phyloP scores from a whole-genome alignment of 1,284 basidiomycete genomes.

The Trametes hirsuta region DNA sequence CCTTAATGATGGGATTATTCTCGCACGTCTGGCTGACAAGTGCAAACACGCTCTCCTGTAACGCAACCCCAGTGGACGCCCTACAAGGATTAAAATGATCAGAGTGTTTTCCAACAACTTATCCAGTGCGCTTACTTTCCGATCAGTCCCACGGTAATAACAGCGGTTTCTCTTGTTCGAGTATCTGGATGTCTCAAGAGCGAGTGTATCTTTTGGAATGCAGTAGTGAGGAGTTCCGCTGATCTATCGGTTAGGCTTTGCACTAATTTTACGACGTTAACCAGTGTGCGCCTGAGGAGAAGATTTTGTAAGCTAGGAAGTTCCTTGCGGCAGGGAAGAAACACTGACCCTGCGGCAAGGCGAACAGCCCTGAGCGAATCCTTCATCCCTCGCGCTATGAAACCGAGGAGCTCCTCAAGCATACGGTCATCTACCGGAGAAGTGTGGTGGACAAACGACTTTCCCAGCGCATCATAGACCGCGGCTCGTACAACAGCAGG shows the following conservation, averaged over 20 bases:
- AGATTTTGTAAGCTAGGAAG: background rate
- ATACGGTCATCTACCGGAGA: slow-evolving; percentile 38
- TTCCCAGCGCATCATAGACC: slow-evolving; percentile 46
- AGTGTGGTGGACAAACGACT: slow-evolving; percentile 53
- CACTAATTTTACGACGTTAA: slow-evolving; percentile 49
- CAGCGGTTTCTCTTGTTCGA: slow-evolving; percentile 58
- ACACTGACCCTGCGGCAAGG: slow-evolving; percentile 66
- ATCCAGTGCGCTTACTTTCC: slow-evolving; percentile 57
- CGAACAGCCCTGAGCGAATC: slow-evolving; percentile 63
- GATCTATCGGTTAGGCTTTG: slow-evolving; percentile 32
- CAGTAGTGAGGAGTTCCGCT: slow-evolving; percentile 45
- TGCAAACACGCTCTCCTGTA: slow-evolving; percentile 65
- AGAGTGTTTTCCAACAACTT: background rate
- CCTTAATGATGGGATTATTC: slow-evolving; percentile 67
- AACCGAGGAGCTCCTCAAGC: slow-evolving; percentile 41
- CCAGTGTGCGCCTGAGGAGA: slow-evolving; percentile 48
- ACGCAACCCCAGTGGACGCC: slow-evolving; percentile 49
- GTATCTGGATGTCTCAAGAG: slow-evolving; percentile 40
- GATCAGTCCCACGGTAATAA: slow-evolving; percentile 62
- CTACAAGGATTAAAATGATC: slow-evolving; percentile 37
- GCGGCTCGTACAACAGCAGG: slow-evolving; percentile 48
- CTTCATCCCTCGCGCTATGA: slow-evolving; percentile 51
- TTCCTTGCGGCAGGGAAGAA: background rate
- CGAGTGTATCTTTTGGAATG: slow-evolving; percentile 46
- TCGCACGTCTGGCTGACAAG: slow-evolving; percentile 74